Evolutionary conservation across 306 rosid species (phyloP), one percentile per base, ranked within the genome.

Genomic region (Oemleria cerasiformis): DNA sequence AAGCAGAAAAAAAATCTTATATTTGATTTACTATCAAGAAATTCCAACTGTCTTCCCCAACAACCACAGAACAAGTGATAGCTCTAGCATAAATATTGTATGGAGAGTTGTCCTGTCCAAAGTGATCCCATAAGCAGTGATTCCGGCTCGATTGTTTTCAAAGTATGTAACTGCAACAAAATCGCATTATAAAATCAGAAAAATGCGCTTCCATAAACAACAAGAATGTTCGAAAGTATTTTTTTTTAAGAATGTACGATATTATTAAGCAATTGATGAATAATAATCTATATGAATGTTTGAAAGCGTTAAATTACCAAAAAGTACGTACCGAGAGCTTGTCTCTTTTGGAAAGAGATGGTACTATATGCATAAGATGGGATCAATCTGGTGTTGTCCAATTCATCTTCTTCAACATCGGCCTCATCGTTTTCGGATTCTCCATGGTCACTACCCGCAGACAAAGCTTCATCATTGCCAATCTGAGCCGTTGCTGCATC

Each of bases 121-220:
- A 54, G 87, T 83, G 75, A 94, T 83, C 72, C 98, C 97, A 45
- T 63, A 94, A 4, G 87, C 81, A 0, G 98, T 94, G 44, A 94
- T 84, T 17, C 97, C 97, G 14, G 97, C 98, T 75, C 80, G 82
- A 40, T 91, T 94, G 65, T 91, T 89, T 87, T 94, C 96, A 34
- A 94, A 86, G 73, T 94, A 94, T 10, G 84, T 84, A 78, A 94
- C 97, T 91, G 91, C 83, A 68, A 48, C 36, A 47, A 65, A 10
- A 30, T 30, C 36, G 36, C 36, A 30, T 30, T 30, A 30, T 30
- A 30, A 30, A 30, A 30, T 30, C 36, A 30, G 36, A 30, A 30
- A 30, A 30, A n/a, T n/a, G n/a, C n/a, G n/a, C n/a, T n/a, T n/a
- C n/a, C n/a, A n/a, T n/a, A n/a, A n/a, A n/a, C n/a, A n/a, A n/a